A percentile compares a stretch with the other conserved stretches of the same genome.
Evolutionary conservation across 345 rosid genomes (phyloP).

Genomic region (Moringa oleifera): DNA sequence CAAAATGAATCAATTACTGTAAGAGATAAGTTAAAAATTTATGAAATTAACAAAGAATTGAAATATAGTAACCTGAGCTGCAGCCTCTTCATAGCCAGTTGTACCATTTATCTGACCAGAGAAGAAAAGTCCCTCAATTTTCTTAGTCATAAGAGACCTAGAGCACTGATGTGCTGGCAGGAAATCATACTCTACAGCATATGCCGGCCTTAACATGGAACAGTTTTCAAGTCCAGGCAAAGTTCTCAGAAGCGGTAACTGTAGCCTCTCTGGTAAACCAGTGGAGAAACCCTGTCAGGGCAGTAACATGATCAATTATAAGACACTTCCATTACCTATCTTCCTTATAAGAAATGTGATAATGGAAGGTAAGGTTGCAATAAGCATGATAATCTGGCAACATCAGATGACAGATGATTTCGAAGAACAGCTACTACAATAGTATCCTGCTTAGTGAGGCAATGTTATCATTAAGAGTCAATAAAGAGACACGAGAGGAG

Average conservation of each 20-base stretch:
- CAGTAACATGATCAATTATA: constrained; percentile 11
- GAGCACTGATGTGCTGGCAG: constrained; percentile 92
- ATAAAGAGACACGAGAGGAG: background rate
- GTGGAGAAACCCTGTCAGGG: constrained; percentile 85
- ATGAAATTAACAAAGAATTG: background rate
- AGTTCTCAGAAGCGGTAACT: constrained; percentile 91
- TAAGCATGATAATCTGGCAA: too few species aligned
- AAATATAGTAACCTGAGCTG: constrained; percentile 72
- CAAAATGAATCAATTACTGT: constrained; percentile 8
- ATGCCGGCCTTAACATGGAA: constrained; percentile 95
- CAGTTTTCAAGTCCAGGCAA: constrained; percentile 98
- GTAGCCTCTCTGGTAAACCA: constrained; percentile 91
- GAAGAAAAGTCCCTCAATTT: constrained; percentile 87
- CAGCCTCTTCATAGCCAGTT: constrained; percentile 99
- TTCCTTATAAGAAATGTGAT: too few species aligned
- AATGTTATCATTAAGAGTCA: background rate
- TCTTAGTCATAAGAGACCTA: constrained; percentile 95
- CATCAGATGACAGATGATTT: too few species aligned
- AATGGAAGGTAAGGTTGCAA: too few species aligned
- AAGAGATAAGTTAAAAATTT: constrained; percentile 4
- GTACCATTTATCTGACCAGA: constrained; percentile 99
- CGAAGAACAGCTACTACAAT: too few species aligned
- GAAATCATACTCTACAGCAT: constrained; percentile 98
- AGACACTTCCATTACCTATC: background rate
- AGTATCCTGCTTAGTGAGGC: too few species aligned